These are phyloP conservation scores for Herpetomonas muscarum DNA, from an alignment of 208 protist genomes.

Conservation along the genomic window DNA sequence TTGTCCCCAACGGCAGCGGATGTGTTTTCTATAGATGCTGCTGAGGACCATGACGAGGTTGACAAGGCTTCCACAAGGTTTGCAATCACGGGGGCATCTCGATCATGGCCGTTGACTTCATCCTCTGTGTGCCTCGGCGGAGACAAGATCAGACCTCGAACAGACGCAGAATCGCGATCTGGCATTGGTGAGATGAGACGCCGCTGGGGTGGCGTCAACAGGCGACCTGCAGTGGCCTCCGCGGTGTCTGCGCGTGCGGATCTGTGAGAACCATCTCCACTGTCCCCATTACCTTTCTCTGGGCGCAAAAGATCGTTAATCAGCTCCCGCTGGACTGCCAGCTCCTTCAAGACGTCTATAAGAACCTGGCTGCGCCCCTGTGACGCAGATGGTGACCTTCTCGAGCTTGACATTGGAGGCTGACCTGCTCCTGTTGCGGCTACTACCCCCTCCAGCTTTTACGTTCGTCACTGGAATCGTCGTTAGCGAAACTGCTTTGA, in stretches of 20 bases:
- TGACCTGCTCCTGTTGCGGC: too few relatives aligned
- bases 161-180: neutral
- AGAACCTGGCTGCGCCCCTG: constrained; percentile 3
- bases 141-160: neutral
- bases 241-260: too few relatives aligned
- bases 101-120: neutral
- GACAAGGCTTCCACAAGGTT: constrained; percentile 53
- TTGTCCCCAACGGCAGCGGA: neutral
- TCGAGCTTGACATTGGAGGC: too few relatives aligned
- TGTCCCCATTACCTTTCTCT: neutral
- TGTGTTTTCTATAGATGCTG: constrained; percentile 2
- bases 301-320: constrained; percentile 15
- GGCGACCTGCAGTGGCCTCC: too few relatives aligned
- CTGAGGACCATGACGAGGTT: constrained; percentile 63
- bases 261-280: neutral
- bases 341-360: constrained; percentile 19
- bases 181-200: constrained; percentile 10
- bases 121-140: neutral
- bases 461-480: too few relatives aligned
- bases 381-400: too few relatives aligned
- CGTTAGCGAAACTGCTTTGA: too few relatives aligned
- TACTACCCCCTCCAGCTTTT: too few relatives aligned
- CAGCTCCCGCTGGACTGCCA: constrained; percentile 21
- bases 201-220: neutral
- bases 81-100: constrained; percentile 16